These are phyloP conservation scores for Aspergillus homomorphus DNA, from an alignment of 495 filamentous ascomycete genomes.

Conservation along the genomic window DNA sequence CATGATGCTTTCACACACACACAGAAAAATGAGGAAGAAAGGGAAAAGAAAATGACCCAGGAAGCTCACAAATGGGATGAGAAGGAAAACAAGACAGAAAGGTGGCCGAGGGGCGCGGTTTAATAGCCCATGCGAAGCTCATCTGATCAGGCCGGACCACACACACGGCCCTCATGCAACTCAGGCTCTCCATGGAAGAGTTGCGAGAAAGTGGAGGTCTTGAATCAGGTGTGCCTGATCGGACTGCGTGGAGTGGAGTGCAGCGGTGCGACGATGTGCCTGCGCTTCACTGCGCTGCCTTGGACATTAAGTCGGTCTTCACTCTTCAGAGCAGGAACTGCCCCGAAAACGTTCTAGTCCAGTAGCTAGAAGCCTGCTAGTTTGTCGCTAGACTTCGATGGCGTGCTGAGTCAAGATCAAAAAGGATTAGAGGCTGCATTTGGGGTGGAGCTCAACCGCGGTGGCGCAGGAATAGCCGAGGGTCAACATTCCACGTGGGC, in stretches of 20 bases:
- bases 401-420: no score
- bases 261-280: not conserved
- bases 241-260: not conserved
- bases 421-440: no score
- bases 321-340: no score
- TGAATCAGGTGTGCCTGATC: not conserved
- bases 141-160: not conserved
- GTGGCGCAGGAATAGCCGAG: no score
- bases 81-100: not conserved
- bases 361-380: no score
- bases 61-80: not conserved
- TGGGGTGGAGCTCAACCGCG: no score
- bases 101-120: not conserved
- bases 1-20: constrained; percentile 13
- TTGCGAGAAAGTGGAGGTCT: not conserved
- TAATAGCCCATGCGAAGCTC: not conserved
- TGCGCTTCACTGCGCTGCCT: no score
- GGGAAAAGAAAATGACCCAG: not conserved
- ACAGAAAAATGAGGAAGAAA: not conserved
- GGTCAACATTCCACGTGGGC: no score
- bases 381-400: no score
- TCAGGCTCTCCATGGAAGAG: not conserved
- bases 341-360: no score
- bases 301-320: no score
- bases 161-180: no score